Evolutionary conservation across 2,329 filamentous ascomycete genomes (phyloP).

Genomic region (Dothideomycetes sp.): DNA sequence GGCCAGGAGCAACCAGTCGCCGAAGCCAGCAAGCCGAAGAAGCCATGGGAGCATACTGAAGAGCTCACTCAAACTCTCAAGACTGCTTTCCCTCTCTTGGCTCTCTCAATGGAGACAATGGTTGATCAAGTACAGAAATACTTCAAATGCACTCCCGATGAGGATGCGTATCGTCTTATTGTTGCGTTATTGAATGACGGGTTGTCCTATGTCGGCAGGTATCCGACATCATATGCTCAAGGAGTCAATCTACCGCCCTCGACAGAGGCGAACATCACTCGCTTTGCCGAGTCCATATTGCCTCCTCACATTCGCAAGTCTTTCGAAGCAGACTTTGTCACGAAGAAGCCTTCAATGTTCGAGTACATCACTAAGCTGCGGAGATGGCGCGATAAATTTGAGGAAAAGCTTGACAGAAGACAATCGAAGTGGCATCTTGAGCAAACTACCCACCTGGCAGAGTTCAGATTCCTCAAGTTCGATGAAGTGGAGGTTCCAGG

Average conservation of each 20-base stretch:
- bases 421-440: conserved; percentile 67
- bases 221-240: conserved; percentile 75
- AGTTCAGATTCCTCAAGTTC: conserved; percentile 96
- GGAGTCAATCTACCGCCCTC: conserved; percentile 83
- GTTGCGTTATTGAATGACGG: conserved; percentile 96
- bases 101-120: conserved; percentile 98
- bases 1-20: conserved; percentile 22
- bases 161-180: conserved; percentile 94
- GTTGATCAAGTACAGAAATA: conserved; percentile 98
- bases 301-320: conserved; percentile 90
- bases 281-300: conserved; percentile 92
- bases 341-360: conserved; percentile 91
- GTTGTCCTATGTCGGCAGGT: conserved; percentile 80
- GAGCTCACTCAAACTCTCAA: conserved; percentile 93
- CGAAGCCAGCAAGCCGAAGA: conserved; percentile 49
- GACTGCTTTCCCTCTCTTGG: conserved; percentile 90
- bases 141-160: conserved; percentile 97
- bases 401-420: conserved; percentile 89
- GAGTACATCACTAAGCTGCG: conserved; percentile 97
- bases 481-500: conserved; percentile 97
- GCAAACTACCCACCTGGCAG: conserved; percentile 78
- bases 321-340: conserved; percentile 95
- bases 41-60: conserved; percentile 93
- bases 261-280: conserved; percentile 91
- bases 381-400: conserved; percentile 94